These are phyloP conservation scores for Leishmania martiniquensis DNA, from an alignment of 208 protist species.

Conservation along the genomic window DNA sequence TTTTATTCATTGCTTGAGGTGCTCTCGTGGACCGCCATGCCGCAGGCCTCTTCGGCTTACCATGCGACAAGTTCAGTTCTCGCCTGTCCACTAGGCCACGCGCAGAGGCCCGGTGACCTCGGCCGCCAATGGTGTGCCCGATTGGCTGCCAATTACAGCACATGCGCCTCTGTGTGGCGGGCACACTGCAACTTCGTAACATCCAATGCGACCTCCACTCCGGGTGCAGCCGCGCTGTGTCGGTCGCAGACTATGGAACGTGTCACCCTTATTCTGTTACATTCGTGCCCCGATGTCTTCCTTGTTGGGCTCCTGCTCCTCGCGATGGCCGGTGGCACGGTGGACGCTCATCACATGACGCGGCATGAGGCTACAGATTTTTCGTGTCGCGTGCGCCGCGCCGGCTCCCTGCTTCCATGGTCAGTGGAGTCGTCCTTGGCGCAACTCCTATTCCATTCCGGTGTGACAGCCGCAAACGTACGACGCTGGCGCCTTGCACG, in stretches of 20 bases:
- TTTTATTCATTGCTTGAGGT: conserved; percentile 64
- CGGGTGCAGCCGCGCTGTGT: conserved; percentile 1
- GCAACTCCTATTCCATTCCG: conserved; percentile 24
- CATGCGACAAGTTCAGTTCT: background rate
- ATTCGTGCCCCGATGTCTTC: conserved; percentile 25
- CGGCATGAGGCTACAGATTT: background rate
- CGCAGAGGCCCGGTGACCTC: background rate
- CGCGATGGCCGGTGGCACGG: background rate
- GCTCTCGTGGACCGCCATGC: conserved; percentile 31
- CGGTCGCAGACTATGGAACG: conserved; percentile 7
- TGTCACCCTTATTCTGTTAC: background rate
- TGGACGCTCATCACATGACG: background rate
- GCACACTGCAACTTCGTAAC: background rate
- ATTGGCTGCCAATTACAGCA: conserved; percentile 12
- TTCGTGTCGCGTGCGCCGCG: background rate
- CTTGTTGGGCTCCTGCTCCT: conserved; percentile 14
- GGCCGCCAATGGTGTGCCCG: conserved; percentile 6
- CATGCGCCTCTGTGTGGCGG: conserved; percentile 7
- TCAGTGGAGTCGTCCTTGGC: conserved; percentile 21
- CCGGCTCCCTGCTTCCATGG: conserved; percentile 2
- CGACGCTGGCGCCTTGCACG: conserved; percentile 2
- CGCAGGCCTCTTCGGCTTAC: background rate
- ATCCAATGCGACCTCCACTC: background rate
- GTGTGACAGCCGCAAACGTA: conserved; percentile 9
- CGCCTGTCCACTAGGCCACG: background rate